Percentiles rank a stretch among this genome's conserved stretches.
phyloP scores from a whole-genome alignment of 371 early-diverging fungal genomes.

The Syncephalastrum sp. region DNA sequence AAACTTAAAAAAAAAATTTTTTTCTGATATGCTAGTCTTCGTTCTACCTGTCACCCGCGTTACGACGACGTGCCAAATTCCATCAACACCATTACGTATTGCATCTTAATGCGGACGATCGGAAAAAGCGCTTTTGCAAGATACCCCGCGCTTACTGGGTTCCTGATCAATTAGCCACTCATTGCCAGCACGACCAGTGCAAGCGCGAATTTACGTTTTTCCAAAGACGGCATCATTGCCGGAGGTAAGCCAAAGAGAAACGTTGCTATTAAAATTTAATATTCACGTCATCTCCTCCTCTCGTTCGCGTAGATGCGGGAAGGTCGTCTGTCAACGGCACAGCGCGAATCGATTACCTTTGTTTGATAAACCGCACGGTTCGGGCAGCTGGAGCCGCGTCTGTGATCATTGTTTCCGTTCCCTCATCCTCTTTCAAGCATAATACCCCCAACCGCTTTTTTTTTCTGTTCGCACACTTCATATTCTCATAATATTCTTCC shows the following conservation, averaged over 20 bases:
- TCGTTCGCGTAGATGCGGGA: constrained; percentile 28
- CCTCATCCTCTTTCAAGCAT: constrained; percentile 16
- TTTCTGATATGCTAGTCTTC: constrained; percentile 2
- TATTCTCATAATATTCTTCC: background rate
- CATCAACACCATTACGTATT: constrained; percentile 36
- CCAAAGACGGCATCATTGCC: constrained; percentile 43
- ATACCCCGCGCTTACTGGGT: constrained; percentile 37
- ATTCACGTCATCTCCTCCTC: background rate
- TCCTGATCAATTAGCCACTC: constrained; percentile 31
- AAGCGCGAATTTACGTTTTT: constrained; percentile 29
- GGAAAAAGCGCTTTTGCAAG: constrained; percentile 25
- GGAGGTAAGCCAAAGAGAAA: constrained; percentile 15
- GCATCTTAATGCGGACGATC: constrained; percentile 26
- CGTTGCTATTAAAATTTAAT: background rate
- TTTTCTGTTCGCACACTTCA: background rate
- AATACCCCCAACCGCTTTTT: constrained; percentile 1
- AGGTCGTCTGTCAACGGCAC: constrained; percentile 39
- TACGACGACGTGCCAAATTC: constrained; percentile 20
- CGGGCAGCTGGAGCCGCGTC: constrained; percentile 37
- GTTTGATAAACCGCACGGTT: constrained; percentile 19
- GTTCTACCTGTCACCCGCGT: constrained; percentile 10
- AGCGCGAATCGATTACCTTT: constrained; percentile 40
- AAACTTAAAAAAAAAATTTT: background rate
- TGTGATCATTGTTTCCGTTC: constrained; percentile 41
- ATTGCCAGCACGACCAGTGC: constrained; percentile 31